Base-by-base conservation (phyloP, 345 rosid species). In the Tarenaya hassleriana region DNA sequence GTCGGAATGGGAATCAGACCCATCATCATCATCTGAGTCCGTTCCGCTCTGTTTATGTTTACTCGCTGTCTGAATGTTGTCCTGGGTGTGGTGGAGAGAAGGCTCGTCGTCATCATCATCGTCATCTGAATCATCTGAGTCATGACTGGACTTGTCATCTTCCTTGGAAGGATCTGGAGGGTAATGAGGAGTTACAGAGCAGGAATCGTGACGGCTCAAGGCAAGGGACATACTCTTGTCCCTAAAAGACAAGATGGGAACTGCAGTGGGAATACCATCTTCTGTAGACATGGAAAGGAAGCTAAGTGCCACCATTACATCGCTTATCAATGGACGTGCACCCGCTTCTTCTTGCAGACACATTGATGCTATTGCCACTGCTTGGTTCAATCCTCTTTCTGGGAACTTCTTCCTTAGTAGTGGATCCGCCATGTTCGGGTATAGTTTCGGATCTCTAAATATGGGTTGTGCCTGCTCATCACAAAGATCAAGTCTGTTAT, bases 331-430 rank as follows among this genome's bases (percentile, higher is more conserved):
- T 7, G 96, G 96, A 52, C 95, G 88, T 16, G 86, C 79, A 1
- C 65, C 50, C 29, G 88, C 49, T 71, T 80, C 88, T 12, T 84
- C 91, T 64, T 84, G 96, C 10, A 88, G 63, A 19, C 96, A 88
- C 96, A 88, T 88, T 33, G 95, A 86, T 53, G 95, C 81, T 56
- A 84, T 78, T 7, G 91, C 96, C 40, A 88, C 81, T 3, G 83
- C 95, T 74, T 88, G 91, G 59, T 84, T 82, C 65, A 88, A 68
- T 20, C 75, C 84, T 38, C 75, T 78, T 45, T 78, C 91, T 0
- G 91, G 75, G 21, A 80, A 78, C 53, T 38, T 59, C 27, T 61
- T 81, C 34, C 50, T 53, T 1, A 88, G 61, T 13, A 63, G 53
- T 24, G 95, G 88, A 69, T 88, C 96, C 24, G 88, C 88, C 86